Percentiles rank a stretch among this genome's conserved stretches.
Evolutionary conservation across 73 alveolate species (phyloP).

Genomic region (Symbiodinium natans): DNA sequence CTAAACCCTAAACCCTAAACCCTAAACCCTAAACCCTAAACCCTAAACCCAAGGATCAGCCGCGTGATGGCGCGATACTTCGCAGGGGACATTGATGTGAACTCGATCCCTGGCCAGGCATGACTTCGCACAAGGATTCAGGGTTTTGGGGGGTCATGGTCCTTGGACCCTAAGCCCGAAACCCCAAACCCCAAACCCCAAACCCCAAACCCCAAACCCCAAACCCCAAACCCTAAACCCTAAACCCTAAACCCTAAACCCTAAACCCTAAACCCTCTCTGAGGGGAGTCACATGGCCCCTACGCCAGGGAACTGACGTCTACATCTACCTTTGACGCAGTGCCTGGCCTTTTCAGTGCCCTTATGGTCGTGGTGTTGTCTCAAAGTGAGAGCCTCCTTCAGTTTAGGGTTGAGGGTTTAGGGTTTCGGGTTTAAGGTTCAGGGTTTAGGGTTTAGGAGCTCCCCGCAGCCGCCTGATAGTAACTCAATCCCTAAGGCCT

Average conservation of each 20-base stretch:
- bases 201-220: too few species aligned
- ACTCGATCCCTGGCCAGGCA: constrained; percentile 87
- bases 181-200: too few species aligned
- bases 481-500: too few species aligned
- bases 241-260: neutral
- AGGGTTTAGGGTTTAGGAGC: neutral
- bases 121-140: neutral
- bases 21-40: too few species aligned
- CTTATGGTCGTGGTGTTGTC: neutral
- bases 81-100: constrained; percentile 85
- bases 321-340: neutral
- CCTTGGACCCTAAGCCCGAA: neutral
- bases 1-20: neutral
- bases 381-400: neutral
- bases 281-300: too few species aligned
- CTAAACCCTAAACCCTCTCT: neutral
- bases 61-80: constrained; percentile 87
- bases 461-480: too few species aligned
- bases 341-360: neutral
- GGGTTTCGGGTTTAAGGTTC: too few species aligned
- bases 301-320: constrained; percentile 14
- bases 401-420: too few species aligned
- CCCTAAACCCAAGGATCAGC: constrained; percentile 30
- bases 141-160: neutral
- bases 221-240: neutral